Percentiles rank a stretch among this genome's conserved stretches.
phyloP scores from a whole-genome alignment of 1,284 basidiomycete species.

The Exobasidium rhododendri region DNA sequence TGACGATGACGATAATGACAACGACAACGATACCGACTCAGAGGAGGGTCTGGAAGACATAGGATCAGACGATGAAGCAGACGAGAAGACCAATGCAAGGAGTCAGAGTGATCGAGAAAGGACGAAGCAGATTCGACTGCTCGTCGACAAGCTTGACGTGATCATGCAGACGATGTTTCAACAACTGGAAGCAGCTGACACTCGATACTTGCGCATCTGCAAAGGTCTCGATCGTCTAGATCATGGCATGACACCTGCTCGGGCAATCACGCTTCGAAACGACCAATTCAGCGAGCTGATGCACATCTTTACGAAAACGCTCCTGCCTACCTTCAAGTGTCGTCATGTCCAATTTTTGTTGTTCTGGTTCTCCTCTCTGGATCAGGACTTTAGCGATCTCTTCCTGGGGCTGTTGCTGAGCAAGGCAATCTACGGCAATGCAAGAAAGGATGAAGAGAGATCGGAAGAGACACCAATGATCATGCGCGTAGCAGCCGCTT shows the following conservation, averaged over 20 bases:
- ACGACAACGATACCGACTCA: conserved; percentile 62
- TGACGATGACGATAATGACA: conserved; percentile 55
- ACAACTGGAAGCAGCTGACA: conserved; percentile 64
- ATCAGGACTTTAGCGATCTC: conserved; percentile 81
- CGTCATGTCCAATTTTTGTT: conserved; percentile 95
- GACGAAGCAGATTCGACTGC: conserved; percentile 65
- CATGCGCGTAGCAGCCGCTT: conserved; percentile 48
- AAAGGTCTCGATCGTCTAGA: background rate
- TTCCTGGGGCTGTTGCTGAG: conserved; percentile 90
- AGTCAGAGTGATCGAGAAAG: conserved; percentile 18
- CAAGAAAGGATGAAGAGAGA: background rate
- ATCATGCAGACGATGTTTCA: conserved; percentile 81
- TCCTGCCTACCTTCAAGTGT: conserved; percentile 92
- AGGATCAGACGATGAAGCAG: conserved; percentile 22
- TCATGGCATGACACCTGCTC: conserved; percentile 1
- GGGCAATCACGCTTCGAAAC: conserved; percentile 20
- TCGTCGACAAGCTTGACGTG: conserved; percentile 85
- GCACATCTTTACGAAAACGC: conserved; percentile 85
- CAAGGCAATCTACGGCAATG: conserved; percentile 73
- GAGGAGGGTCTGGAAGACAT: conserved; percentile 60
- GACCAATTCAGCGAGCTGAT: conserved; percentile 75
- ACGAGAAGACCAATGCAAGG: conserved; percentile 38
- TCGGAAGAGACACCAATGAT: conserved; percentile 31
- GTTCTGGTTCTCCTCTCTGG: conserved; percentile 90
- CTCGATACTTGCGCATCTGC: background rate